Conservation (phyloP, 495 filamentous ascomycete genomes). For the Penicillium cataractarum region DNA sequence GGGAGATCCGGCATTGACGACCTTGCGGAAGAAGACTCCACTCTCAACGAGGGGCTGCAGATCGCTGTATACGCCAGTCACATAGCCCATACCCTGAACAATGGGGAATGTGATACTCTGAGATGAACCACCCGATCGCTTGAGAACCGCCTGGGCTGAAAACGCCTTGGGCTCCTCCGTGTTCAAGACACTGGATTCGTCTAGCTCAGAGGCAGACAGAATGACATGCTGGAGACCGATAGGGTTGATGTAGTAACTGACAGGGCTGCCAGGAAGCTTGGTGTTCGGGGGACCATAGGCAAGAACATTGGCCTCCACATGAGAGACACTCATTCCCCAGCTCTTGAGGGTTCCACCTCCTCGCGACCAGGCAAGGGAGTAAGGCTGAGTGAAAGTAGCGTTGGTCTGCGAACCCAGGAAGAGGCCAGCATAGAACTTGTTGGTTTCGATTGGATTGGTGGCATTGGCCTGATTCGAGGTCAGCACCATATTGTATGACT, state of each 20-base stretch:
- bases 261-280: constrained; percentile 58
- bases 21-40: constrained; percentile 69
- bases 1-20: constrained; percentile 60
- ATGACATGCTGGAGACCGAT: constrained; percentile 80
- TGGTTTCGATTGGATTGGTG: constrained; percentile 66
- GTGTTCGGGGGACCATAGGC: constrained; percentile 58
- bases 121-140: constrained; percentile 51
- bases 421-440: constrained; percentile 93
- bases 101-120: constrained; percentile 75
- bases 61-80: constrained; percentile 76
- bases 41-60: constrained; percentile 73
- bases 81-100: constrained; percentile 87
- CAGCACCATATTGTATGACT: constrained; percentile 9
- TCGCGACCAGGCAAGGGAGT: constrained; percentile 76
- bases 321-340: constrained; percentile 78
- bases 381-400: constrained; percentile 82
- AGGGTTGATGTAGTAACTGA: constrained; percentile 78
- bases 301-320: constrained; percentile 66
- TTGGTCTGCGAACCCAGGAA: constrained; percentile 75
- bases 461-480: constrained; percentile 36
- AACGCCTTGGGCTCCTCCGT: constrained; percentile 67
- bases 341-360: constrained; percentile 66
- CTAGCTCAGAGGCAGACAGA: constrained; percentile 77
- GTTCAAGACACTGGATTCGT: constrained; percentile 58
- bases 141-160: constrained; percentile 72